These are phyloP conservation scores for Nicotiana noctiflora DNA, from an alignment of 257 asterid genomes.

Conservation along the genomic window DNA sequence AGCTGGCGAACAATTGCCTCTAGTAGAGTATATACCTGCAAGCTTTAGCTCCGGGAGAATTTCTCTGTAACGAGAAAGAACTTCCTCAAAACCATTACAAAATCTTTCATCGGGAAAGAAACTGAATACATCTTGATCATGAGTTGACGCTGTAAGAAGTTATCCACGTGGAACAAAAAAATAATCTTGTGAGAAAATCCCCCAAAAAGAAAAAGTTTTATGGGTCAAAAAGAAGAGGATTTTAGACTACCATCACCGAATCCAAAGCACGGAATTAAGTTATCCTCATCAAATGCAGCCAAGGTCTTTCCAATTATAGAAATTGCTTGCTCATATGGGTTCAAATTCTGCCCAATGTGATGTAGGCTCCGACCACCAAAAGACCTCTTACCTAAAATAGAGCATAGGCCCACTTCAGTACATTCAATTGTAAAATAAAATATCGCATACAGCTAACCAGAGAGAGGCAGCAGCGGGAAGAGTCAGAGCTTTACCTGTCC, in stretches of 20 bases:
- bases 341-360: conserved; percentile 52
- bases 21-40: conserved; percentile 52
- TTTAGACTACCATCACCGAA: conserved; percentile 76
- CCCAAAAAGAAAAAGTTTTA: not conserved
- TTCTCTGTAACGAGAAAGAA: conserved; percentile 67
- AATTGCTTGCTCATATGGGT: conserved; percentile 91
- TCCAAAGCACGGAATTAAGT: conserved; percentile 91
- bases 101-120: conserved; percentile 63
- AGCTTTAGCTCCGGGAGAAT: conserved; percentile 61
- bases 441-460: not conserved
- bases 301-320: conserved; percentile 87
- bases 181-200: not conserved
- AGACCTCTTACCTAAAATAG: conserved; percentile 60
- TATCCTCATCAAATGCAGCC: conserved; percentile 90
- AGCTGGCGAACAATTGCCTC: not conserved
- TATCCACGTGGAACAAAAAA: not conserved
- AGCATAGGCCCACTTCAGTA: conserved; percentile 23
- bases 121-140: conserved; percentile 83
- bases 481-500: conserved; percentile 63
- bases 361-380: conserved; percentile 65
- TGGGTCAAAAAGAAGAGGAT: not conserved
- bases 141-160: conserved; percentile 66
- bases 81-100: conserved; percentile 95
- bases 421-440: conserved; percentile 5
- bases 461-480: not conserved